Conservation (phyloP, 495 filamentous ascomycete species). For the Saxophila tyrrhenica region DNA sequence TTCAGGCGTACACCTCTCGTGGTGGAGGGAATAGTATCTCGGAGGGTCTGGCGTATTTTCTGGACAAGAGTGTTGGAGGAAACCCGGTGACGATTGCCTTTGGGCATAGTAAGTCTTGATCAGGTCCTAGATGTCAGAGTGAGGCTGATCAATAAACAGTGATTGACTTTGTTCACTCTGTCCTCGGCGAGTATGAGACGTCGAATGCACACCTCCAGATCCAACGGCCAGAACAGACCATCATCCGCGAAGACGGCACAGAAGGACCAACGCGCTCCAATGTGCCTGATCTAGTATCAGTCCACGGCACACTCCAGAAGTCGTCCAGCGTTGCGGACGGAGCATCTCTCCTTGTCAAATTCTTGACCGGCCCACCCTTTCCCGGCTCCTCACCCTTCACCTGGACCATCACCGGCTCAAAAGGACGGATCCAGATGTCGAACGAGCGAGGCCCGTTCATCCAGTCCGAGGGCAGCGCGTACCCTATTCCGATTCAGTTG, state of each 20-base stretch:
- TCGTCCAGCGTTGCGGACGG: slow-evolving; percentile 21
- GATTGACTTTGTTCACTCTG: slow-evolving; percentile 15
- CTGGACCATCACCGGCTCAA: slow-evolving; percentile 46
- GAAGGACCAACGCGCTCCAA: slow-evolving; percentile 29
- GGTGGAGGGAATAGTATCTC: slow-evolving; percentile 26
- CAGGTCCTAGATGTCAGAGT: not conserved
- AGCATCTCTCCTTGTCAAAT: slow-evolving; percentile 29
- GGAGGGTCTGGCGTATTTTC: slow-evolving; percentile 35
- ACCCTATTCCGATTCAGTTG: slow-evolving; percentile 2
- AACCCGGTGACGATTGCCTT: slow-evolving; percentile 43
- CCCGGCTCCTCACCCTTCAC: slow-evolving; percentile 36
- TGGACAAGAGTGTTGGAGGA: slow-evolving; percentile 36
- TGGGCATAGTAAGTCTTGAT: slow-evolving; percentile 35
- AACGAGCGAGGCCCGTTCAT: not conserved
- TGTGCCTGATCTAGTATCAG: slow-evolving; percentile 38
- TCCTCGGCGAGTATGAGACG: slow-evolving; percentile 12
- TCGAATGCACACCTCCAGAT: slow-evolving; percentile 31
- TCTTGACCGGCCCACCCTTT: slow-evolving; percentile 41
- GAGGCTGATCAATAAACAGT: slow-evolving; percentile 4
- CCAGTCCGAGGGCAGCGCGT: not conserved
- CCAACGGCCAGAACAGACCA: slow-evolving; percentile 31
- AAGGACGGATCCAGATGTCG: slow-evolving; percentile 42
- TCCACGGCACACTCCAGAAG: slow-evolving; percentile 35
- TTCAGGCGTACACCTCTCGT: slow-evolving; percentile 32
- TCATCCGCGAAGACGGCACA: slow-evolving; percentile 22